phyloP scores from a whole-genome alignment of 192 early-diverging fungal genomes.

The Martensiomyces pterosporus region DNA sequence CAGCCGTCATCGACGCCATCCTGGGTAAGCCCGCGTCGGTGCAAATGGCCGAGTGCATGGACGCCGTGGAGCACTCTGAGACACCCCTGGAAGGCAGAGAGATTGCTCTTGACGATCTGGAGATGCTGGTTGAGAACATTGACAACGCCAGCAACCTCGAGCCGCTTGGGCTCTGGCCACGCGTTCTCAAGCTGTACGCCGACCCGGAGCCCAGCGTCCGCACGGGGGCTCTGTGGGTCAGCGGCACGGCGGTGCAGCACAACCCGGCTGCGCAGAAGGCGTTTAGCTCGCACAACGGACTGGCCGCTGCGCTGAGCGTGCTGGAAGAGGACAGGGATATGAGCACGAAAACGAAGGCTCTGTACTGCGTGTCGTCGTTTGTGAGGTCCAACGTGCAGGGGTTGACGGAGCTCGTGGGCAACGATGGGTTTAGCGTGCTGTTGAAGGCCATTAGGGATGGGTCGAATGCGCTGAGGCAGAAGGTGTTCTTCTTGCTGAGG shows the following conservation, averaged over 20 bases:
- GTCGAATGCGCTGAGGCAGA: conserved; percentile 25
- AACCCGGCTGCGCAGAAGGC: conserved; percentile 79
- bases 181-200: conserved; percentile 52
- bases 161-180: conserved; percentile 85
- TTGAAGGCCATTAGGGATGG: conserved; percentile 44
- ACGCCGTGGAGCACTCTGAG: conserved; percentile 55
- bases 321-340: conserved; percentile 36
- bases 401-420: conserved; percentile 54
- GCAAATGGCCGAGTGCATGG: conserved; percentile 82
- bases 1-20: conserved; percentile 86
- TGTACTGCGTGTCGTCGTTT: conserved; percentile 66
- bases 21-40: conserved; percentile 87
- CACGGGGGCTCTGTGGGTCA: conserved; percentile 78
- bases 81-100: conserved; percentile 61
- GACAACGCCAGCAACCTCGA: conserved; percentile 90
- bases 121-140: conserved; percentile 81
- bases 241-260: conserved; percentile 92
- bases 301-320: conserved; percentile 47
- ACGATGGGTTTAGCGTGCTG: conserved; percentile 45
- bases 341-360: conserved; percentile 60
- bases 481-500: conserved; percentile 61
- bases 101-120: conserved; percentile 88
- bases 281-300: conserved; percentile 52
- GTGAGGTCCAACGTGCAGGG: conserved; percentile 58
- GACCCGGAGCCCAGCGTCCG: conserved; percentile 57